phyloP scores from a whole-genome alignment of 495 filamentous ascomycete species.

The Aspergillus bridgeri region DNA sequence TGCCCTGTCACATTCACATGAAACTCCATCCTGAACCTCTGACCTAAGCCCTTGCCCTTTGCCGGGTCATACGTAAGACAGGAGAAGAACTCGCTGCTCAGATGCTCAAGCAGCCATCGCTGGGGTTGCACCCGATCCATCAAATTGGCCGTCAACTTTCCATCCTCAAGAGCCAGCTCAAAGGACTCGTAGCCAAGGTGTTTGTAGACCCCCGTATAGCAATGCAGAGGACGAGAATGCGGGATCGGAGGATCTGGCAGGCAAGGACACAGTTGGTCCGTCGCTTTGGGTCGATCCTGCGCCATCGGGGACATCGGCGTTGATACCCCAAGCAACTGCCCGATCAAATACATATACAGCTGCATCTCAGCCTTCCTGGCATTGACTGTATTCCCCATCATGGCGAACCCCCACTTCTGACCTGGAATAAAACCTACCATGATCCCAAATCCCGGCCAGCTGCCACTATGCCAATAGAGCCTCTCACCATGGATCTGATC shows the following conservation, averaged over 20 bases:
- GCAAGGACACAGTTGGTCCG: conserved; percentile 23
- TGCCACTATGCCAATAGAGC: conserved; percentile 42
- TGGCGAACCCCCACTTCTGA: conserved; percentile 40
- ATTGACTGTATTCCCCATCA: conserved; percentile 43
- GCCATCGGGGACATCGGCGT: background rate
- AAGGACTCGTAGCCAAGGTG: conserved; percentile 41
- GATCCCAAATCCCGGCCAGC: conserved; percentile 42
- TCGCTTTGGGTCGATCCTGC: background rate
- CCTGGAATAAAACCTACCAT: conserved; percentile 45
- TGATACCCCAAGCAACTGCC: conserved; percentile 22
- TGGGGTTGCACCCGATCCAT: background rate
- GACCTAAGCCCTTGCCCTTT: background rate
- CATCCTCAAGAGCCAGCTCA: background rate
- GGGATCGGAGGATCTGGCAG: conserved; percentile 21
- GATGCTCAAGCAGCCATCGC: background rate
- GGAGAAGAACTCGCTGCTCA: conserved; percentile 5
- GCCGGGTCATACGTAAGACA: background rate
- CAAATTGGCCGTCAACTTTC: background rate
- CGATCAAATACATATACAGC: conserved; percentile 37
- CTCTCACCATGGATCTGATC: conserved; percentile 41
- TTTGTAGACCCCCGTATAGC: conserved; percentile 40
- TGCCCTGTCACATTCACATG: conserved; percentile 32
- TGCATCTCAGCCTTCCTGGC: conserved; percentile 27
- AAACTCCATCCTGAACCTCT: conserved; percentile 27
- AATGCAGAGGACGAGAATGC: conserved; percentile 24